phyloP scores from a whole-genome alignment of 768 basidiomycete species.

The Tulasnella sp. region DNA sequence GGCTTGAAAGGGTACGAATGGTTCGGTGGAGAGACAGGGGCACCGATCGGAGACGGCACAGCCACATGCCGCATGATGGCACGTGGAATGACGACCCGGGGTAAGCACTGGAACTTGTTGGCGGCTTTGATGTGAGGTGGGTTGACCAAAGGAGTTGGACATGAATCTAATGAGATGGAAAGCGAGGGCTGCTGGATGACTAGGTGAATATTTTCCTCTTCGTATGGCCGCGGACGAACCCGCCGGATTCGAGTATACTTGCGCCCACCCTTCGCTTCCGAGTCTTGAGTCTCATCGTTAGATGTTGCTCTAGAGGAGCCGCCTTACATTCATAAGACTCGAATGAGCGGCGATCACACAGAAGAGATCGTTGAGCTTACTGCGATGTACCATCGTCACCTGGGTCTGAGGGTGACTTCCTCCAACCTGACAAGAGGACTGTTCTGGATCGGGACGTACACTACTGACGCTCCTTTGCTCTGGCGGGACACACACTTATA shows the following conservation, averaged over 20 bases:
- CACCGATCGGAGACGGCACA: not conserved
- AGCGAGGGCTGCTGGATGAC: no score
- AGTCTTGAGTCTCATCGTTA: no score
- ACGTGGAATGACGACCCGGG: not conserved
- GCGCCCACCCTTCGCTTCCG: no score
- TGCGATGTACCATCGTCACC: not conserved
- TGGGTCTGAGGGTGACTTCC: not conserved
- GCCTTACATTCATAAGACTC: not conserved
- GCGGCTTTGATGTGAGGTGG: not conserved
- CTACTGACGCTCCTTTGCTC: not conserved
- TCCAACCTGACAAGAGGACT: not conserved
- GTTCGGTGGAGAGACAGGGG: not conserved
- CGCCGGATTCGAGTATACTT: no score
- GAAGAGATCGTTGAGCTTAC: not conserved
- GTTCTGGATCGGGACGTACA: no score
- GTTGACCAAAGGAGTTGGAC: not conserved
- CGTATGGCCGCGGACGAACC: no score
- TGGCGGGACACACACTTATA: not conserved
- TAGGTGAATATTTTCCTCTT: no score
- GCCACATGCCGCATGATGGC: not conserved
- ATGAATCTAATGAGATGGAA: not conserved
- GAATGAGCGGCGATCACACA: not conserved
- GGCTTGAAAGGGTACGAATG: not conserved
- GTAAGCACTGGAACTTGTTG: not conserved
- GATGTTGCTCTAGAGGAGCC: not conserved